Evolutionary conservation across 768 basidiomycete genomes (phyloP), one percentile per base, ranked within the genome.

Genomic region (Peribolospora baueri): DNA sequence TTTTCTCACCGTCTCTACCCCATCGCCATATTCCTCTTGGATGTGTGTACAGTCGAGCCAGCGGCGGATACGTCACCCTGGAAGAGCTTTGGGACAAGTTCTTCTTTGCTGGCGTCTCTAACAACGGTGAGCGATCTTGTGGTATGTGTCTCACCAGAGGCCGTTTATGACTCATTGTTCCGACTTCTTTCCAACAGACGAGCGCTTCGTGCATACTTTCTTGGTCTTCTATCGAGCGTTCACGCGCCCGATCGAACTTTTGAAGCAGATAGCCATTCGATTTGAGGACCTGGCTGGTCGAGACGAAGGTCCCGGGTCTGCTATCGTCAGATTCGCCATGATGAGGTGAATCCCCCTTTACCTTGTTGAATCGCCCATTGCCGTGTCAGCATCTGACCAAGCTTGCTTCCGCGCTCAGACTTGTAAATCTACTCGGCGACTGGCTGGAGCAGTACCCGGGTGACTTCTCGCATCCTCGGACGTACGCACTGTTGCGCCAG

Each of bases 11-110:
- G 1, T 25, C 25, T 25, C 25, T 25, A 25, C 25, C 25, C 25
- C 25, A 25, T 25, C 25, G 25, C 25, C 25, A 25, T 25, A 25
- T 25, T 25, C 25, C 25, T 25, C 25, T 25, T 25, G 25, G 25
- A 25, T 25, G 25, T 25, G 25, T 25, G 25, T 25, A 25, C 25
- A 25, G 25, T 25, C 25, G 25, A 25, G 25, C 25, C 25, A 25
- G 25, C 25, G 25, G 25, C 25, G 25, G 25, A 25, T 62, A 62
- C 56, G 59, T 62, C 49, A 49, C 42, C 4, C 42, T 54, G 2
- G 63, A 65, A 0, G 63, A 61, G 49, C 39, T 63, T 50, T 56
- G 63, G 38, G 63, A 65, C 58, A 65, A 65, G 54, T 61, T 65
- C 49, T 57, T 65, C 13, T 63, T 59, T 39, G 61, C 64, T 2